Evolutionary conservation across 805 yeast genomes (phyloP), one percentile per base, ranked within the genome.

Genomic region (Cyberlindnera maclurae): DNA sequence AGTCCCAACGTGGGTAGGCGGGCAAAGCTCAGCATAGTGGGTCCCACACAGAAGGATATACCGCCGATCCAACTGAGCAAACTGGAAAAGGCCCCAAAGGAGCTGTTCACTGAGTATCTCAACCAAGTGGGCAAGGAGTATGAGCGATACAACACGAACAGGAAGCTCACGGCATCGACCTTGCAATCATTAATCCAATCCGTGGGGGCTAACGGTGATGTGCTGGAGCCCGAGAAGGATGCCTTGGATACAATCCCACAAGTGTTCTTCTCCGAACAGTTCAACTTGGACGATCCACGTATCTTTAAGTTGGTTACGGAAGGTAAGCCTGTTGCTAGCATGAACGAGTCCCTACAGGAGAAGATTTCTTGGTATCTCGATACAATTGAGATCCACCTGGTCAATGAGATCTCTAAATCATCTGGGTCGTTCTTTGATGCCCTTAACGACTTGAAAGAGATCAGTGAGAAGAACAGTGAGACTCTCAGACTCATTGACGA

Each of bases 231-330:
- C 18, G 59, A 46, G 32, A 26, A 36, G 7, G 52, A 47, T 31
- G 42, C 40, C 10, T 12, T 77, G 34, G 48, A 61, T 7, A 56
- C 67, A 42, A 73, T 93, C 5, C 97, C 98, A 0, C 59, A 64
- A 3, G 75, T 86, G 1, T 93, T 74, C 50, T 78, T 82, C 45
- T 73, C 72, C 18, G 65, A 72, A 7, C 72, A 77, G 30, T 93
- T 93, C 60, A 70, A 85, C 46, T 67, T 93, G 29, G 97, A 93
- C 50, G 87, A 93, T 55, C 96, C 96, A 6, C 70, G 96, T 40
- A 70, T 80, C 1, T 90, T 90, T 58, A 77, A 79, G 39, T 67
- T 73, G 42, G 95, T 89, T 3, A 70, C 83, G 12, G 87, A 79
- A 32, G 73, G 72, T 30, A 63, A 75, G 3, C 71, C 73, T 15